phyloP scores from a whole-genome alignment of 2,329 filamentous ascomycete species.

The Colletotrichum salicis region DNA sequence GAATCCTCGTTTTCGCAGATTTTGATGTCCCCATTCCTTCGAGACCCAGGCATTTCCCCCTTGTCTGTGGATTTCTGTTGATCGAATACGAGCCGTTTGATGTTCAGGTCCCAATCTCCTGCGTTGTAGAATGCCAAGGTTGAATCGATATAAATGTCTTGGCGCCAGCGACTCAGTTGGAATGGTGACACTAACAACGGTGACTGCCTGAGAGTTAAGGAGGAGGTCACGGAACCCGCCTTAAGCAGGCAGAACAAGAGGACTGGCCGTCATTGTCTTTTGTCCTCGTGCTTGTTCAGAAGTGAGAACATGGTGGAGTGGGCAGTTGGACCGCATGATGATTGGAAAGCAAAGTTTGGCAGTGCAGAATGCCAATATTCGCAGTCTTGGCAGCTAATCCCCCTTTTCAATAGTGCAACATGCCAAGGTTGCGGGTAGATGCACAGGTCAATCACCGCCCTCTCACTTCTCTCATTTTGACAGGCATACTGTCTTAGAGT shows the following conservation, averaged over 20 bases:
- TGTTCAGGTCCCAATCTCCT: constrained; percentile 15
- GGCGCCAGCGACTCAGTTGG: not conserved
- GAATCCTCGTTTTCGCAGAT: not conserved
- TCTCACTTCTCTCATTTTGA: not conserved
- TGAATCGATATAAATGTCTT: constrained; percentile 17
- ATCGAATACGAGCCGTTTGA: constrained; percentile 6
- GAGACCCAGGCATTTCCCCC: too few species aligned
- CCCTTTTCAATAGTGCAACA: constrained; percentile 30
- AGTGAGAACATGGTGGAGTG: not conserved
- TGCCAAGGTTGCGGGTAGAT: constrained; percentile 25
- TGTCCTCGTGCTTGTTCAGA: not conserved
- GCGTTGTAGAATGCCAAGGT: constrained; percentile 14
- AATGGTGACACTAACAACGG: not conserved
- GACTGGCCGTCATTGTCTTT: not conserved
- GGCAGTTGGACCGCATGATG: not conserved
- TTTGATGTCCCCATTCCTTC: not conserved
- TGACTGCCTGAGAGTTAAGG: too few species aligned
- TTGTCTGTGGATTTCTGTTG: not conserved
- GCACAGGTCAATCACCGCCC: constrained; percentile 1
- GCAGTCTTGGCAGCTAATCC: constrained; percentile 21
- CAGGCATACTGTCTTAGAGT: not conserved
- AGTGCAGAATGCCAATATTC: constrained; percentile 27
- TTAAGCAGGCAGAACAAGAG: not conserved
- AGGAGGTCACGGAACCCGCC: not conserved
- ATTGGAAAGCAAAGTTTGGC: constrained; percentile 22